These are phyloP conservation scores for Ettlia oleoabundans DNA, from an alignment of 139 green algal species.

Conservation along the genomic window DNA sequence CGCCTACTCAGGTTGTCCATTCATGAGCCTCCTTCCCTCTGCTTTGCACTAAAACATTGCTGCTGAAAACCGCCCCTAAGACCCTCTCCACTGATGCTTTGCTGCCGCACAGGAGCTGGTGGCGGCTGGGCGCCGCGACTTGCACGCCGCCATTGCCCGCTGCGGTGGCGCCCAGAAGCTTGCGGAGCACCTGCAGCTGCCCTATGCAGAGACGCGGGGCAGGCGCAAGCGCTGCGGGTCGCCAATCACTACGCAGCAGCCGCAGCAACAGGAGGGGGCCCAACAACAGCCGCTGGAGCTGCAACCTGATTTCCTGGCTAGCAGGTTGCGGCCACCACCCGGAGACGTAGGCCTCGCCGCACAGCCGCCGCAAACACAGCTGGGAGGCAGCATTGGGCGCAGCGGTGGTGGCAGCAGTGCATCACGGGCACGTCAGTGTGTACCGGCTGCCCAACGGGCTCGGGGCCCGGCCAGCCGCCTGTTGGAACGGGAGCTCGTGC, in stretches of 20 bases:
- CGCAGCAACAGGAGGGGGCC: not conserved
- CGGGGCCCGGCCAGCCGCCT: slow-evolving; percentile 11
- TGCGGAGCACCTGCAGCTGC: slow-evolving; percentile 15
- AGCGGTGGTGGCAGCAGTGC: not conserved
- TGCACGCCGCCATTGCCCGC: slow-evolving; percentile 4
- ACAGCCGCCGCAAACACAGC: not conserved
- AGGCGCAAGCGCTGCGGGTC: not conserved
- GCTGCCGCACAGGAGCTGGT: slow-evolving; percentile 16
- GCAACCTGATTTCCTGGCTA: not conserved
- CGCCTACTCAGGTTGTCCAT: too few species aligned
- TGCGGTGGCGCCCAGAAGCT: slow-evolving; percentile 24
- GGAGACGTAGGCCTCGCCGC: not conserved
- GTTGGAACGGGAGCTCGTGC: slow-evolving; percentile 20
- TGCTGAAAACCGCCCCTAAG: not conserved
- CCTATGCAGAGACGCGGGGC: slow-evolving; percentile 10
- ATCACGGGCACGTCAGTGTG: not conserved
- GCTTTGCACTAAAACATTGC: not conserved
- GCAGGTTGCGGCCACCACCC: not conserved
- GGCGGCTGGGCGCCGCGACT: slow-evolving; percentile 10
- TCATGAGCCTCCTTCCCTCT: not conserved
- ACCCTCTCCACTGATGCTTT: not conserved
- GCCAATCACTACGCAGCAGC: not conserved
- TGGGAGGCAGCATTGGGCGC: not conserved
- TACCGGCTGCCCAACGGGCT: not conserved
- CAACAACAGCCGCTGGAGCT: not conserved